Base-by-base conservation (phyloP, 2,329 filamentous ascomycete genomes). In the Exophiala alcalophila region DNA sequence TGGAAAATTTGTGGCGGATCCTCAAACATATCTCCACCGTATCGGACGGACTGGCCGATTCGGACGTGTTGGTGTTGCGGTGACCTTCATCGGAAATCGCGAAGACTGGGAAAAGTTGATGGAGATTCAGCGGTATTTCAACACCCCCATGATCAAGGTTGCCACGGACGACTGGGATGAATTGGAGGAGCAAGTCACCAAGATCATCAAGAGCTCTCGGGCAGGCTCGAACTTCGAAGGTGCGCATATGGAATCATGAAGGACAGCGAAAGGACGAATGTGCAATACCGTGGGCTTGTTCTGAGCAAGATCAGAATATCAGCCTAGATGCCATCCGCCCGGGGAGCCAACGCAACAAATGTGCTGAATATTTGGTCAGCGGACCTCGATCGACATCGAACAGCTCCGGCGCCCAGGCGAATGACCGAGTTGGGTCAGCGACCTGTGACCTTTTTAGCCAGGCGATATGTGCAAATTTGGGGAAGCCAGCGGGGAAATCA, bases 41-140 rank as follows among this genome's bases (percentile, higher is more conserved):
- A 98, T 98, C 57, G 92, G 92, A 49, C 88, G 92, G 61, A 98
- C 92, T 10, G 92, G 92, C 52, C 86, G 92, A 55, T 98, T 98
- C 59, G 92, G 92, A 44, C 90, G 91, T 64, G 89, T 97, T 23
- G 92, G 92, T 59, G 92, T 97, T 56, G 90, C 87, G 45, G 90
- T 98, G 62, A 94, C 85, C 53, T 96, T 98, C 58, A 87, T 98
- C 39, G 86, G 89, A 57, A 89, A 94, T 67, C 80, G 82, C 61
- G 78, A 78, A 55, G 92, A 88, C 64, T 97, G 82, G 76, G 65
- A 78, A 30, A 84, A 86, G 57, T 77, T 98, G 33, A 80, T 81
- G 55, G 69, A 78, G n/a, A 98, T 97, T 59, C 83, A 86, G 45
- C 68, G 76, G 10, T 83, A 85, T 63, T 96, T 94, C 65, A 76